A percentile compares a stretch with the other conserved stretches of the same genome.
Evolutionary conservation across 192 early-diverging fungal genomes (phyloP).

Genomic region (Backusella liffmaniae): DNA sequence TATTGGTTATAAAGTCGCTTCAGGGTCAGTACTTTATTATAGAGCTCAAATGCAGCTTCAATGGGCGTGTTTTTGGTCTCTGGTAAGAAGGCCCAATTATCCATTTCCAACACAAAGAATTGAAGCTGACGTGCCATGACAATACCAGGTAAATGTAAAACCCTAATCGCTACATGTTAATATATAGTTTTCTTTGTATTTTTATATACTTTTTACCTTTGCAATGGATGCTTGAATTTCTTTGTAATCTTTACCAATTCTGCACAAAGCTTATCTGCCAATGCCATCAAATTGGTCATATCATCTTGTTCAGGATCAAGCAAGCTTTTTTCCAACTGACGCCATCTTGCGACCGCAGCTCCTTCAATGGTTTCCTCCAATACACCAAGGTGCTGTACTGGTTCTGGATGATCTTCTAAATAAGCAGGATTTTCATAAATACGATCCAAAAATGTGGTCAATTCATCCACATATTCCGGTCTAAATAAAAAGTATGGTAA

Average conservation of each 20-base stretch:
- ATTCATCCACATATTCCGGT: slow-evolving; percentile 30
- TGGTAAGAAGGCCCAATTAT: slow-evolving; percentile 50
- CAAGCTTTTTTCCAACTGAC: slow-evolving; percentile 20
- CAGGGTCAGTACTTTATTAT: slow-evolving; percentile 46
- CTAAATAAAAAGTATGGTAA: slow-evolving; percentile 14
- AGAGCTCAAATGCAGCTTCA: slow-evolving; percentile 50
- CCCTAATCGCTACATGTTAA: not conserved
- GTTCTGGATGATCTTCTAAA: slow-evolving; percentile 24
- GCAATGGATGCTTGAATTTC: slow-evolving; percentile 6
- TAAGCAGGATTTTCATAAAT: slow-evolving; percentile 40
- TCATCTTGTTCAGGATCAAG: slow-evolving; percentile 28
- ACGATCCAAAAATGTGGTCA: slow-evolving; percentile 26
- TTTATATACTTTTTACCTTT: not conserved
- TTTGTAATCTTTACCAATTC: slow-evolving; percentile 26
- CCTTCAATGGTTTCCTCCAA: slow-evolving; percentile 36
- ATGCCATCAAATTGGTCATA: slow-evolving; percentile 29
- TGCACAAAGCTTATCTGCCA: slow-evolving; percentile 31
- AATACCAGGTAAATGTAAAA: slow-evolving; percentile 40
- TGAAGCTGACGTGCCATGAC: slow-evolving; percentile 51
- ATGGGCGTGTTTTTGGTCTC: slow-evolving; percentile 44
- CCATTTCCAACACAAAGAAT: slow-evolving; percentile 54
- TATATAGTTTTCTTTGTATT: not conserved
- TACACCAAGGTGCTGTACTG: slow-evolving; percentile 19
- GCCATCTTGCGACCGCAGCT: slow-evolving; percentile 39
- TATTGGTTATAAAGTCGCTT: slow-evolving; percentile 47